Evolutionary conservation across 139 green algal genomes (phyloP), one percentile per base, ranked within the genome.

Genomic region (Desmodesmus armatus): DNA sequence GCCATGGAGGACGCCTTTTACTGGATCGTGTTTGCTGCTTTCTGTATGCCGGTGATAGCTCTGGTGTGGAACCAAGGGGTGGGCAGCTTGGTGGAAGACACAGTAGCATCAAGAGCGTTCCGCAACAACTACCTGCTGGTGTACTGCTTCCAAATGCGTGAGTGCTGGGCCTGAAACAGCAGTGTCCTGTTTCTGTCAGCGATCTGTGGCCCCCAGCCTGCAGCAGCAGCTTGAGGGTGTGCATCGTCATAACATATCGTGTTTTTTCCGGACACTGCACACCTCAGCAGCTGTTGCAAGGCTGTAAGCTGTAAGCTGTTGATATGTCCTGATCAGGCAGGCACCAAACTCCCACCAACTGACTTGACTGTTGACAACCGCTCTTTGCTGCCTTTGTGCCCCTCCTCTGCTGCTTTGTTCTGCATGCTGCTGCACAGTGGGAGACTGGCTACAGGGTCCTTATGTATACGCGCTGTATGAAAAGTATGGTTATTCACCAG

Each of bases 391-490:
- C 15, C 19, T 23, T 27, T 33, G 15, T 1, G 29, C 29, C 0
- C 27, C 27, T 72, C 5, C 11, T 19, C n/a, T 72, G 25, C 58
- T 67, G 58, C 58, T 67, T 17, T 62, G 1, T n/a, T 13, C 17
- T 67, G 25, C 58, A n/a, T 67, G 23, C 21, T 71, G 0, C 47
- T 35, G 17, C 78, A 6, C 80, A 97, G 95, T 96, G 41, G 96
- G 96, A 7, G 97, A 99, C 87, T 99, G 97, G 97, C 90, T 99
- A 53, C 97, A 99, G 85, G 97, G 97, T 0, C 97, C 97, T 0
- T 99, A 99, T 88, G 97, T 99, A 9, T 99, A 99, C 85, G 95
- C 95, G 0, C 88, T 99, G 81, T 99, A 99, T 82, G 89, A 98
- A 87, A 91, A 98, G 89, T 99, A 99, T 78, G 96, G 94, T 47